These are phyloP conservation scores for Globisporangium sylvaticum DNA, from an alignment of 352 stramenopile genomes.

Conservation along the genomic window DNA sequence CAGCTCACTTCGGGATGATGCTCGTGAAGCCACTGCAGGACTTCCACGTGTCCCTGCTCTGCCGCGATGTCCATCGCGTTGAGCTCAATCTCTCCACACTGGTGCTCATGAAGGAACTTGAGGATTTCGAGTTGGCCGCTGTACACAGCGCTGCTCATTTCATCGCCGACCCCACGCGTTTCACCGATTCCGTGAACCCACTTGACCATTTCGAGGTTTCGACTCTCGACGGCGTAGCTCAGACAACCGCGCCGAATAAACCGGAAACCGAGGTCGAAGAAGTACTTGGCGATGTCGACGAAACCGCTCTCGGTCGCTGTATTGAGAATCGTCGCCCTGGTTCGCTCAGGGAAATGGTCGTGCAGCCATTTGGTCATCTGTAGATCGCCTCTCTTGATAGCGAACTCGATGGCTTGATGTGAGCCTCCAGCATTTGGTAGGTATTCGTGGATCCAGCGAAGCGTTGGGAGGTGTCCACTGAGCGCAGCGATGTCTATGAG, in stretches of 20 bases:
- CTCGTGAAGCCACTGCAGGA: not conserved
- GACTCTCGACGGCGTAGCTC: not conserved
- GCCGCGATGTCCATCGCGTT: not conserved
- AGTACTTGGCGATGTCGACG: not conserved
- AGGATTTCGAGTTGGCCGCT: not conserved
- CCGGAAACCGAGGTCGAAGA: not conserved
- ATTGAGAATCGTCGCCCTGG: not conserved
- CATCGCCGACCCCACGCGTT: no score
- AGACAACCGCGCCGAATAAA: not conserved
- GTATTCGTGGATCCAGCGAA: not conserved
- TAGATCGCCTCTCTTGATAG: not conserved
- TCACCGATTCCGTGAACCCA: no score
- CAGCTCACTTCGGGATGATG: no score
- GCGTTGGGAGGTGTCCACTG: not conserved
- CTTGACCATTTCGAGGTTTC: no score
- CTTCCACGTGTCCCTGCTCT: not conserved
- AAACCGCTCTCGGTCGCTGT: not conserved
- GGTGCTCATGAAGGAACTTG: not conserved
- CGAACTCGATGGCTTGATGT: not conserved
- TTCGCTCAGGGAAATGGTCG: not conserved
- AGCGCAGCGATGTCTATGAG: not conserved
- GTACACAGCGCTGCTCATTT: no score
- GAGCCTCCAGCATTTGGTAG: not conserved
- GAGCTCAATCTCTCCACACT: not conserved
- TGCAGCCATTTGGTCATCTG: not conserved